These are phyloP conservation scores for Phialophora expanda DNA, from an alignment of 2,329 filamentous ascomycete species.

Conservation along the genomic window DNA sequence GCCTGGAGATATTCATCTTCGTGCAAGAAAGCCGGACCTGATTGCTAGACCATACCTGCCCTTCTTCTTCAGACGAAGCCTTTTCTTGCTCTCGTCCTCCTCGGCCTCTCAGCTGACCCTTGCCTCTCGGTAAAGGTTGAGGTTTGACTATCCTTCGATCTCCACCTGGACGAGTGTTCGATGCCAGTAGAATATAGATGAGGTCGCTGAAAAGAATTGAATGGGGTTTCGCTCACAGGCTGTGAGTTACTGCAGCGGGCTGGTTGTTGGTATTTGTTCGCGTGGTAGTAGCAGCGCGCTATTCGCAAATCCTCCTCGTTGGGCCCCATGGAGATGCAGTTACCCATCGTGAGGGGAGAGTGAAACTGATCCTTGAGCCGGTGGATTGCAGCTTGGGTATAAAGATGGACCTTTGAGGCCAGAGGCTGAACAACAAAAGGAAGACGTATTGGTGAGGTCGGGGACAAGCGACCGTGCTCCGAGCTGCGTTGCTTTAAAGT, in stretches of 20 bases:
- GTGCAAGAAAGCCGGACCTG: neutral
- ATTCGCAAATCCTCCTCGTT: conserved; percentile 15
- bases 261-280: conserved; percentile 15
- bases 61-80: neutral
- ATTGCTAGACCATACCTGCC: neutral
- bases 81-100: neutral
- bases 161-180: neutral
- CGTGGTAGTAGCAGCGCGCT: conserved; percentile 14
- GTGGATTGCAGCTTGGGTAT: neutral
- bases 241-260: conserved; percentile 2
- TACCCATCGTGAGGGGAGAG: neutral
- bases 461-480: neutral
- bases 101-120: neutral
- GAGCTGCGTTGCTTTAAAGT: neutral
- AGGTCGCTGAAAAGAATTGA: neutral
- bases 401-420: neutral
- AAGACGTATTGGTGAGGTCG: neutral
- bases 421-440: neutral
- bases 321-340: conserved; percentile 15
- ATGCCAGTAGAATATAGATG: neutral
- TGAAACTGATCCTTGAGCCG: neutral
- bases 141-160: conserved; percentile 5
- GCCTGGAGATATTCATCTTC: neutral
- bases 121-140: neutral
- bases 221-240: neutral